Evolutionary conservation across 768 basidiomycete genomes (phyloP), one percentile per base, ranked within the genome.

Genomic region (Russula abietina): DNA sequence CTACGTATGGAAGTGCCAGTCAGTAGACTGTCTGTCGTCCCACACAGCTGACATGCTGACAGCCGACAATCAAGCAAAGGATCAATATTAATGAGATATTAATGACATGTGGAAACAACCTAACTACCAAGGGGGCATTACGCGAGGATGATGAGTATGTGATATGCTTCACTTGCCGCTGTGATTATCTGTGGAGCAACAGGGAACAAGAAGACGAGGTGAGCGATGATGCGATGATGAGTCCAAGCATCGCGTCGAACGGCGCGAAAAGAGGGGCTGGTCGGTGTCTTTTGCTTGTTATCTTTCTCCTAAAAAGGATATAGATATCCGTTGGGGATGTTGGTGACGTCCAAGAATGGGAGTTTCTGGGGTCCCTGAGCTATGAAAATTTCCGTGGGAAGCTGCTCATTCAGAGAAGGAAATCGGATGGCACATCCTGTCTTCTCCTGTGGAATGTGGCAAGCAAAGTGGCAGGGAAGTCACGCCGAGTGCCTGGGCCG

Each of bases 301-400:
- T 57, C 33, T 16, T 50, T 50, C 11, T 38, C 48, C 45, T 4
- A 10, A 46, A 22, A 46, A 46, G 22, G 45, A 33, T 22, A 33
- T 46, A 1, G 30, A 57, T 33, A 33, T 16, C 55, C 55, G 32
- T 22, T n/a, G n/a, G 24, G 41, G 57, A 38, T 36, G 57, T 33
- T 2, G 46, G 57, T 38, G 24, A 48, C 33, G 57, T 51, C 3
- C 19, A 41, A 41, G 30, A 22, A 43, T 26, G 17, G 5, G 30
- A 12, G 50, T 54, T 45, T 38, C 52, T 38, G 52, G 59, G 59
- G 59, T 60, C 59, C 52, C 39, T 30, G 50, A 1, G 26, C 5
- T 16, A 26, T n/a, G 19, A 19, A 36, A 17, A 2, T 9, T 43
- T n/a, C 22, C 45, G n/a, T 22, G n/a, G n/a, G 45, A 22, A 22